Evolutionary conservation across 2,329 filamentous ascomycete genomes (phyloP), one percentile per base, ranked within the genome.

Genomic region (Epichloe sibirici): DNA sequence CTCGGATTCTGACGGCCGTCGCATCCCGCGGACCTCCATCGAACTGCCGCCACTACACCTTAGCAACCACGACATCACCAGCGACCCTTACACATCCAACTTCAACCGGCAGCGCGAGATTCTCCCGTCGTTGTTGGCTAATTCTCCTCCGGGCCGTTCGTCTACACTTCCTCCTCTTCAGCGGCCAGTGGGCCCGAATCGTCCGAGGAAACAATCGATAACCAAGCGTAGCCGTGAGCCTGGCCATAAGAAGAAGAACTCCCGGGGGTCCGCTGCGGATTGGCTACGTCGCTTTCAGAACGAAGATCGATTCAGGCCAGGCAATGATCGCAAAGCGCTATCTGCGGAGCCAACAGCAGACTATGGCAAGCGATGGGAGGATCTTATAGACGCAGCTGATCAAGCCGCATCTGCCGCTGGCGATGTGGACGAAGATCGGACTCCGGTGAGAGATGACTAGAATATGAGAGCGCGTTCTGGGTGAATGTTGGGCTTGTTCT

Each of bases 361-460:
- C 55, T 86, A 87, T 69, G 90, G 88, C 58, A 95, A 93, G 71
- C 79, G 91, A 62, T 97, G 91, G 93, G 89, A 95, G 69, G 91
- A 97, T 68, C 76, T 97, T 55, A 94, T 97, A 58, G 90, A 96
- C 69, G 91, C 91, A 50, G 91, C 88, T 39, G 70, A 71, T 55
- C 69, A 72, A 52, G 71, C 78, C 51, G 90, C 91, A 35, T 95
- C 89, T 56, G 90, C 90, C 31, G 94, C 89, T 3, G 90, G 95
- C 71, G 91, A 85, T 62, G 79, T 93, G 64, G 89, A 95, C 66
- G 90, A 90, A 64, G 90, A 95, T 68, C 81, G 91, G 65, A 94
- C 88, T 66, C 88, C 88, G 63, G 88, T 94, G 79, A 76, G 83
- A 76, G 17, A 13, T 37, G 39, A 17, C n/a, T 40, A 40, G 35